These are phyloP conservation scores for Entonaema liquescens DNA, from an alignment of 495 filamentous ascomycete genomes.

Conservation along the genomic window DNA sequence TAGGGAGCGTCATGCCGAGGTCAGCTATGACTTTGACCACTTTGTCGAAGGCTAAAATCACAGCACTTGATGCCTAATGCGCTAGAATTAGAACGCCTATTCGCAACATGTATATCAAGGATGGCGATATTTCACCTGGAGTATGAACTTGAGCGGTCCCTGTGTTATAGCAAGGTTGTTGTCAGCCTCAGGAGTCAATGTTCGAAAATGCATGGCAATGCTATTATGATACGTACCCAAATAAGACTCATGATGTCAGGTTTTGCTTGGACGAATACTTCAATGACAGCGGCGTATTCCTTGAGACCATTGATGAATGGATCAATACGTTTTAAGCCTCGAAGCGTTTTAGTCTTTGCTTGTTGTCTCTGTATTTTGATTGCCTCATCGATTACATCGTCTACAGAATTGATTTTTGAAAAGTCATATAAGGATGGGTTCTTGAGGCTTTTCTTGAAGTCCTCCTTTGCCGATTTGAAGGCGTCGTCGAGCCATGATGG, in stretches of 20 bases:
- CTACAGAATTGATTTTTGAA: constrained; percentile 14
- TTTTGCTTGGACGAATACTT: constrained; percentile 22
- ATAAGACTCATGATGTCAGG: constrained; percentile 28
- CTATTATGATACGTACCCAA: constrained; percentile 15
- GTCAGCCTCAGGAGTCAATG: neutral
- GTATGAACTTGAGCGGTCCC: constrained; percentile 31
- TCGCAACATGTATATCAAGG: neutral
- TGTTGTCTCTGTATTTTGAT: constrained; percentile 23
- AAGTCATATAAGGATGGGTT: constrained; percentile 31
- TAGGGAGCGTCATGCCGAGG: constrained; percentile 23
- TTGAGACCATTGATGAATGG: constrained; percentile 27
- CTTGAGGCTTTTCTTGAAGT: constrained; percentile 27
- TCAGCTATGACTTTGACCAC: constrained; percentile 26
- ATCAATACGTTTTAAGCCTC: constrained; percentile 16
- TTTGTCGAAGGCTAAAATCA: constrained; percentile 24
- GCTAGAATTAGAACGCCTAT: neutral
- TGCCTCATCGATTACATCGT: constrained; percentile 24
- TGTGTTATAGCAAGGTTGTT: neutral
- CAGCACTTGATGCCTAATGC: constrained; percentile 17
- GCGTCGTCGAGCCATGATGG: constrained; percentile 23
- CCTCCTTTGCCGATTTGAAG: constrained; percentile 28
- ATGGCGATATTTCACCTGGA: constrained; percentile 11
- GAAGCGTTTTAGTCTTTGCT: constrained; percentile 28
- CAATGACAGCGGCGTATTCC: constrained; percentile 23
- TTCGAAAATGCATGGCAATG: neutral